Evolutionary conservation across 208 protist genomes (phyloP), one percentile per base, ranked within the genome.

Genomic region (Acanthamoeba royreba): DNA sequence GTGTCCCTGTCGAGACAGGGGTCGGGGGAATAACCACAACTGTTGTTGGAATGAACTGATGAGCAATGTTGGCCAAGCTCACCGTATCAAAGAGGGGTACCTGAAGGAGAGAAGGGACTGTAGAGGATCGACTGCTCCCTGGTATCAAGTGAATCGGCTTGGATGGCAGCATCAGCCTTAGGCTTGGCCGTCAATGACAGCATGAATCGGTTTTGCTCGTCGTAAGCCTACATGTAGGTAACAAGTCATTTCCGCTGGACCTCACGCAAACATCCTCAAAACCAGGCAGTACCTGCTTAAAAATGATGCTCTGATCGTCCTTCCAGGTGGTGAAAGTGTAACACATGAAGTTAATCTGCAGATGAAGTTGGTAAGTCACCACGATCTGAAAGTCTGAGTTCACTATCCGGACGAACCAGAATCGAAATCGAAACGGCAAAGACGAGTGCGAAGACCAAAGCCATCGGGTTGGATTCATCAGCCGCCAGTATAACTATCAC

Each of bases 91-190:
- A n/a, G n/a, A n/a, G n/a, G n/a, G n/a, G n/a, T n/a, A n/a, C 74
- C 74, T 15, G 42, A 25, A 11, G 74, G 74, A 2, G 74, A 45
- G 38, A 28, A 85, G 74, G 74, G n/a, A 40, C 43, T 40, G 43
- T 53, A 85, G 74, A 85, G 74, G 42, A 53, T 4, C 43, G 74
- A 85, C 17, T 40, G 15, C 42, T 85, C 74, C n/a, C 31, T 17
- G 43, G 74, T 85, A 45, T 85, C 74, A 8, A 53, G n/a, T 15
- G 43, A 2, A 25, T 85, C 74, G 74, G 74, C 74, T 17, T 85
- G 74, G 74, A 85, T 85, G 74, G 74, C 74, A 4, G 74, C 74
- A 28, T 85, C 74, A 28, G 74, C 74, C 74, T 85, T 85, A 45
- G 74, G 74, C 74, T 38, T 47, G 74, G 74, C 74, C 74, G 74